Percentiles rank a stretch among this genome's conserved stretches.
phyloP scores from a whole-genome alignment of 2,329 filamentous ascomycete species.

The Apiospora marii region DNA sequence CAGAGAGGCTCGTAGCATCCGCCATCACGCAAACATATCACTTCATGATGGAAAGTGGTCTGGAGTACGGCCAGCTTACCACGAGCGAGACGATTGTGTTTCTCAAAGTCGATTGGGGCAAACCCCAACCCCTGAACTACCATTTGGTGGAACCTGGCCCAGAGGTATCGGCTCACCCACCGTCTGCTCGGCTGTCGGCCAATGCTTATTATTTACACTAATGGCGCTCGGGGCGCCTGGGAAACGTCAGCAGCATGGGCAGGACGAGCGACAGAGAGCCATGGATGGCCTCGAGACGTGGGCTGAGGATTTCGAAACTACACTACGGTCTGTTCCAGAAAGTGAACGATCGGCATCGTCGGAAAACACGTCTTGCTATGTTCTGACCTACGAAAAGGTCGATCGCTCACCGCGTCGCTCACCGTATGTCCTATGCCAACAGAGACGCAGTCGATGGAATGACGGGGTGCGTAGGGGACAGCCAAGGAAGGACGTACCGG shows the following conservation, averaged over 20 bases:
- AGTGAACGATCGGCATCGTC: conserved; percentile 36
- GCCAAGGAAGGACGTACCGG: neutral
- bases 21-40: too few relatives aligned
- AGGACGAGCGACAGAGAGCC: too few relatives aligned
- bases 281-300: conserved; percentile 29
- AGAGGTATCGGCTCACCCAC: conserved; percentile 36
- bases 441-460: conserved; percentile 9
- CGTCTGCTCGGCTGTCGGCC: conserved; percentile 38
- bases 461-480: neutral
- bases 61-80: too few relatives aligned
- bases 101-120: conserved; percentile 54
- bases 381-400: conserved; percentile 31
- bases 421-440: conserved; percentile 28
- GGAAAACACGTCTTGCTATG: conserved; percentile 31
- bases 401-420: conserved; percentile 39
- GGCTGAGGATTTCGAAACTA: conserved; percentile 38
- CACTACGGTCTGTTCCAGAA: conserved; percentile 33
- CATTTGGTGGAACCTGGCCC: conserved; percentile 41
- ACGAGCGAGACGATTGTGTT: conserved; percentile 46
- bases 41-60: too few relatives aligned
- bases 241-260: conserved; percentile 42
- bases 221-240: conserved; percentile 46
- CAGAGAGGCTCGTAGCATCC: too few relatives aligned
- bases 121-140: conserved; percentile 41
- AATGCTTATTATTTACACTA: conserved; percentile 42